Evolutionary conservation across 2,329 filamentous ascomycete genomes (phyloP), one percentile per base, ranked within the genome.

Genomic region (Monosporascus ibericus): DNA sequence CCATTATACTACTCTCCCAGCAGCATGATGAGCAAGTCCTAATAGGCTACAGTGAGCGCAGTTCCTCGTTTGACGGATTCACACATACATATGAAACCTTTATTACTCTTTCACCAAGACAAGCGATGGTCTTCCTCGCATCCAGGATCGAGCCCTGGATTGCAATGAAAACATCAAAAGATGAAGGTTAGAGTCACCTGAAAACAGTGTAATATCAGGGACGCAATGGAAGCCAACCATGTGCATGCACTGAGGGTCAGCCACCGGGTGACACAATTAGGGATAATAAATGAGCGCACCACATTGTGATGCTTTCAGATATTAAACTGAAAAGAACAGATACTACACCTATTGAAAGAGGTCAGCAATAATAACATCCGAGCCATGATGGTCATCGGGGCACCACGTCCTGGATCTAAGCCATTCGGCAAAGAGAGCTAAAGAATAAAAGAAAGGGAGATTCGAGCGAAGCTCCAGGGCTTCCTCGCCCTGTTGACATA

Each of bases 241-340:
- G 74, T 70, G 80, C 81, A 82, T 85, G 82, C 81, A 74, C 79
- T 83, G 80, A 75, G 81, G 75, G 57, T 50, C 63, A 67, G 42
- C 62, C 52, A 59, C 66, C 67, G 8, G 73, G 53, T 52, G 63
- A 57, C 75, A 85, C 85, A 85, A 84, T 85, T 81, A 73, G 74
- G 79, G 75, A 75, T 82, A 85, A 85, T 81, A 79, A 78, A 48
- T 53, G 50, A 52, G 47, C n/a, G 47, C 51, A 48, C 18, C 53
- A 49, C 44, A 9, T 27, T 56, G 49, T 52, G 49, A 44, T 51
- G 44, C 30, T 58, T 77, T 79, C 78, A 82, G 79, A 76, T 77
- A 81, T 82, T 81, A 83, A 82, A 81, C 80, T 84, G 78, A 82
- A 80, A 82, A 84, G 81, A 84, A 84, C 78, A 82, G 78, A 82